A percentile compares a stretch with the other conserved stretches of the same genome.
Conservation (phyloP, 176 grass and related monocot genomes). For the Avena insularis region DNA sequence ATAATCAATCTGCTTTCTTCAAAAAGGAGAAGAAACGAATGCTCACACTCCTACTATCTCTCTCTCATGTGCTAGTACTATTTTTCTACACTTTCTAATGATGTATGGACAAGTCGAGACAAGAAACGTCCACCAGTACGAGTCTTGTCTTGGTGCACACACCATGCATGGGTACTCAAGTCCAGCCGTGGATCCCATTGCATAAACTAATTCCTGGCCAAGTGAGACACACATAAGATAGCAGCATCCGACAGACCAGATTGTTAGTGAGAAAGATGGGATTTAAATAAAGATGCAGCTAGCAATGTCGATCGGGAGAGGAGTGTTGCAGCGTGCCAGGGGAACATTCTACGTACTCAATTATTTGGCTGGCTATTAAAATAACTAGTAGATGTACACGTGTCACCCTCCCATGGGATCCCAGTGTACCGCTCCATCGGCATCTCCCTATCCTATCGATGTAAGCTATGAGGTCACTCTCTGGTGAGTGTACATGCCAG, state of each 20-base stretch:
- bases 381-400: background rate
- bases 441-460: background rate
- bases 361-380: constrained; percentile 8
- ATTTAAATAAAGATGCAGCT: background rate
- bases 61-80: background rate
- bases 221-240: background rate
- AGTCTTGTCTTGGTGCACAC: background rate
- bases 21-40: background rate
- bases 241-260: background rate
- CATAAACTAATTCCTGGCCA: background rate
- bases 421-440: background rate
- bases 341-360: background rate
- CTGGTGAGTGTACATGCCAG: background rate
- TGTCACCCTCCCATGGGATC: background rate
- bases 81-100: background rate
- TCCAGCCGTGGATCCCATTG: background rate
- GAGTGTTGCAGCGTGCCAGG: background rate
- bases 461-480: background rate
- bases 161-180: background rate
- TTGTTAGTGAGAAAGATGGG: background rate
- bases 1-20: too few relatives aligned
- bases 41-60: background rate
- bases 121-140: background rate
- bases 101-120: background rate
- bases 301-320: background rate